These are phyloP conservation scores for Arthrinium phaeospermum DNA, from an alignment of 2,329 filamentous ascomycete species.

Conservation along the genomic window DNA sequence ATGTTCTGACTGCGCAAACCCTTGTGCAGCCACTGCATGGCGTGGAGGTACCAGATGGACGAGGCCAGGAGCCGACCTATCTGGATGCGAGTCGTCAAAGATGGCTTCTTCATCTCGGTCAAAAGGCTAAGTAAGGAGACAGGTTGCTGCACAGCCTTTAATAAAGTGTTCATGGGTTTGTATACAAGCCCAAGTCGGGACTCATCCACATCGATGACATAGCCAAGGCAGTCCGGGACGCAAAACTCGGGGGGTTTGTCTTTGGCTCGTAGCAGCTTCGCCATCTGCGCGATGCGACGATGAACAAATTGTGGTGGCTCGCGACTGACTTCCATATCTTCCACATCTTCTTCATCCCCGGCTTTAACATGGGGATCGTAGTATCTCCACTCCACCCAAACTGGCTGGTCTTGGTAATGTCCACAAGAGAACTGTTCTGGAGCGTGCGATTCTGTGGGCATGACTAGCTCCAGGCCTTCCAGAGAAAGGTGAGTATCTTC, in stretches of 20 bases:
- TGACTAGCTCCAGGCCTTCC: neutral
- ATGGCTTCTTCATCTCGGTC: no score
- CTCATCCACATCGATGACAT: no score
- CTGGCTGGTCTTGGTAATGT: neutral
- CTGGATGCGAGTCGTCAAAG: neutral
- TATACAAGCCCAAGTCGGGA: no score
- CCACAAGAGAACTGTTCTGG: neutral
- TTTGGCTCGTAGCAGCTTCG: neutral
- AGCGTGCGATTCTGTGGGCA: neutral
- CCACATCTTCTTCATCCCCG: neutral
- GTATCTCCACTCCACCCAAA: neutral
- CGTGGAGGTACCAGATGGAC: neutral
- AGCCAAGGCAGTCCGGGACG: no score
- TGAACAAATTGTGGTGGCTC: neutral
- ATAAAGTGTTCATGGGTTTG: no score
- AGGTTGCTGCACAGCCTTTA: no score
- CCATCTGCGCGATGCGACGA: neutral
- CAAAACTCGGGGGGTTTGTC: no score
- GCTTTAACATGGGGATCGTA: neutral
- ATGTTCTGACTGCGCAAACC: neutral
- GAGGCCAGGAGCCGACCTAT: conserved; percentile 22
- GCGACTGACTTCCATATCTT: neutral
- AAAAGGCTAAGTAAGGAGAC: no score
- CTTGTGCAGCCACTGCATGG: neutral
- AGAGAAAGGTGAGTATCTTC: neutral